A percentile compares a stretch with the other conserved stretches of the same genome.
phyloP scores from a whole-genome alignment of 2,329 filamentous ascomycete genomes.

The Alternaria triticimaculans region DNA sequence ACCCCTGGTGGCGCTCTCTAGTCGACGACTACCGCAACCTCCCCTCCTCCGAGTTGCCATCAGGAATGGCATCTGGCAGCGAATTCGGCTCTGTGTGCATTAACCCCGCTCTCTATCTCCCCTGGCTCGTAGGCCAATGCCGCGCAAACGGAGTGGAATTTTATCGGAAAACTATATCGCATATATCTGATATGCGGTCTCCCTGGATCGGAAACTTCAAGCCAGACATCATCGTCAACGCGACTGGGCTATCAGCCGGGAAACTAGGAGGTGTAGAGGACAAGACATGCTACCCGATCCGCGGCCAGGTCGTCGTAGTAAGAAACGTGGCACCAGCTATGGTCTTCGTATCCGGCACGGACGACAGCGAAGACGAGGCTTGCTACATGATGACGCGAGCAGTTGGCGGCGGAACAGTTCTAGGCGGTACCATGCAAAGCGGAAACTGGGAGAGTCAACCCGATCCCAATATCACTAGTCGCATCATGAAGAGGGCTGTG shows the following conservation, averaged over 20 bases:
- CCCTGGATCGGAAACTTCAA: constrained; percentile 61
- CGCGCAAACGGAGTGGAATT: constrained; percentile 71
- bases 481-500: constrained; percentile 84
- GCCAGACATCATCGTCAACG: constrained; percentile 79
- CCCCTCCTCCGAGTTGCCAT: constrained; percentile 59
- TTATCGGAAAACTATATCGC: constrained; percentile 54
- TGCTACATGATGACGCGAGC: constrained; percentile 84
- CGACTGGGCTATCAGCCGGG: constrained; percentile 76
- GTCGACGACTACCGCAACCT: constrained; percentile 44
- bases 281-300: constrained; percentile 70
- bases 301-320: constrained; percentile 84
- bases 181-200: constrained; percentile 72
- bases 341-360: constrained; percentile 71
- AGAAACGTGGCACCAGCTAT: constrained; percentile 76
- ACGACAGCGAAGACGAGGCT: constrained; percentile 74
- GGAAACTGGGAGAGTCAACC: constrained; percentile 78
- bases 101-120: constrained; percentile 84
- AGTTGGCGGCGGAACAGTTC: constrained; percentile 74
- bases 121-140: constrained; percentile 83
- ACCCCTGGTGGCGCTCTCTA: constrained; percentile 67
- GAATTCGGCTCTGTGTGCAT: constrained; percentile 86
- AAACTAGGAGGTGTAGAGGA: constrained; percentile 83
- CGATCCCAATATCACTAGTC: constrained; percentile 74
- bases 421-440: constrained; percentile 82
- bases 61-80: constrained; percentile 72